Evolutionary conservation across 2,329 filamentous ascomycete species (phyloP).

Genomic region (Alternaria ethzedia): DNA sequence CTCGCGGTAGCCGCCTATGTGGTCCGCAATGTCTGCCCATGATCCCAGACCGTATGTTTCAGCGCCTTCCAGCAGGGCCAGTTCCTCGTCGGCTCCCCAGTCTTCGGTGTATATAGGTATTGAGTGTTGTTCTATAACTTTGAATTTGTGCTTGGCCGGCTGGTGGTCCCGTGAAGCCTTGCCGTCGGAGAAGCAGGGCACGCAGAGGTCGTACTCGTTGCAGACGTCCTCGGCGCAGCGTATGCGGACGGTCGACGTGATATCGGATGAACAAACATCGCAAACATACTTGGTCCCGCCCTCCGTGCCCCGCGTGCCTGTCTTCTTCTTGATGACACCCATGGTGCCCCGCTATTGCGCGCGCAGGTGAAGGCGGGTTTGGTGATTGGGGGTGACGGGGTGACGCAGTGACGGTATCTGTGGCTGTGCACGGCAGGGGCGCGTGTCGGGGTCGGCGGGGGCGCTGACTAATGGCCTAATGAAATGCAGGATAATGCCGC

Average conservation of each 20-base stretch:
- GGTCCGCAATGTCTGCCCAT: conserved; percentile 97
- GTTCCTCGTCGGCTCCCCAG: conserved; percentile 96
- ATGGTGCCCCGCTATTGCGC: conserved; percentile 58
- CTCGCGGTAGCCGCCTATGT: conserved; percentile 91
- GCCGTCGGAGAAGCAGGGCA: conserved; percentile 89
- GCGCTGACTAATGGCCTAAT: conserved; percentile 1
- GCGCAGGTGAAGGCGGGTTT: conserved; percentile 5
- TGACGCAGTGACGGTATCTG: background rate
- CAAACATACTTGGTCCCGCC: conserved; percentile 86
- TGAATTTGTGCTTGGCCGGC: conserved; percentile 83
- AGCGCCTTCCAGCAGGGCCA: conserved; percentile 89
- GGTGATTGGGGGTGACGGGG: conserved; percentile 10
- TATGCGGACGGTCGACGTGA: conserved; percentile 96
- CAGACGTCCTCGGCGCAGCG: conserved; percentile 79
- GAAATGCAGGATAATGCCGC: background rate
- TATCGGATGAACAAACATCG: conserved; percentile 94
- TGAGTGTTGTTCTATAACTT: conserved; percentile 97
- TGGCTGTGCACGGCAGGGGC: conserved; percentile 34
- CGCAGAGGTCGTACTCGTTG: conserved; percentile 95
- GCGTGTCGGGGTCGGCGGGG: conserved; percentile 9
- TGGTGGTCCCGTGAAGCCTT: conserved; percentile 83
- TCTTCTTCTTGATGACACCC: conserved; percentile 97
- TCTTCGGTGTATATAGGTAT: conserved; percentile 94
- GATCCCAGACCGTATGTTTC: conserved; percentile 96
- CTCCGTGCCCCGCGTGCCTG: conserved; percentile 81